Base-by-base conservation (phyloP, 805 yeast species). In the Metschnikowia gruessii region DNA sequence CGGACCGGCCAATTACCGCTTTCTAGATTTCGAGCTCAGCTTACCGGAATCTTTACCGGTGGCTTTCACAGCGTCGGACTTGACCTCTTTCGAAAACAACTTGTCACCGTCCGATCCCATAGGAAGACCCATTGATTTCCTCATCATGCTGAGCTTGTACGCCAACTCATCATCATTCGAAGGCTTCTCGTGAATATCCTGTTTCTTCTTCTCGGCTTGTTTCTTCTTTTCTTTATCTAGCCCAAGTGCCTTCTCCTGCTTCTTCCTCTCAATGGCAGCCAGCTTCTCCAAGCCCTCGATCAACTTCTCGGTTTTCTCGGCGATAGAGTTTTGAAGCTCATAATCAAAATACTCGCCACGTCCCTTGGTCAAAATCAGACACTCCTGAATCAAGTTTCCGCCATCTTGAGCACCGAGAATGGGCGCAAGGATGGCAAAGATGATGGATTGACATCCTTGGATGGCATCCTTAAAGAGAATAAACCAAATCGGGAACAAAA, bases 401-500 rank as follows among this genome's bases (percentile, higher is more conserved):
- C 92, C 89, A 18, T 73, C 72, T 35, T 74, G 63, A 16, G 75
- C 78, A 31, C 76, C 78, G 21, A 88, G 70, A 13, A 85, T 81
- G 0, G 97, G 96, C 7, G 85, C 78, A 74, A 74, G 77, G 39
- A 87, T 59, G 0, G 88, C 87, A 68, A 76, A 84, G 37, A 89
- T 57, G 26, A 85, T 59, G 22, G 87, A 80, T 66, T 94, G 96
- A 26, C 88, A 85, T 4, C 97, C 99, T 53, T 84, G 83, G 31
- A 65, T 64, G 11, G 90, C 77, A 24, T 86, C 80, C 65, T 90
- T 92, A 45, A 91, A 73, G 41, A 91, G 73, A 15, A 94, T 58
- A 83, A 89, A 92, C 77, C 89, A 80, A 0, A 94, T 42, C 9
- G 99, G 99, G 70, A 84, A 87, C 36, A 85, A 46, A 2, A 90